These are phyloP conservation scores for Kuraishia capsulata DNA, from an alignment of 805 yeast species.

Conservation along the genomic window DNA sequence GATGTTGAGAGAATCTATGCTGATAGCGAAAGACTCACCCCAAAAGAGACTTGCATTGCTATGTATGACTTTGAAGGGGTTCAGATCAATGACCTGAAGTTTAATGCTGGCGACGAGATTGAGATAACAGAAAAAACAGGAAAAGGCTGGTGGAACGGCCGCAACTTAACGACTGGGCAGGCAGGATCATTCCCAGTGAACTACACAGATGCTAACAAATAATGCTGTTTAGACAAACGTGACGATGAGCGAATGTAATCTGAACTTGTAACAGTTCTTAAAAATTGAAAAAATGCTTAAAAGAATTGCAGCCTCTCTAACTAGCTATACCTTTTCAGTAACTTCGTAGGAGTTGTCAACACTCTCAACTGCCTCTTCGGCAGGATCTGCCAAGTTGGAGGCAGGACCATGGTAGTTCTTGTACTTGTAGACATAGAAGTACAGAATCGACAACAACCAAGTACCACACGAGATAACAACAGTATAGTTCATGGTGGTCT, in stretches of 20 bases:
- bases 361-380: too few relatives aligned
- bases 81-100: neutral
- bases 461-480: slow-evolving; percentile 22
- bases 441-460: slow-evolving; percentile 15
- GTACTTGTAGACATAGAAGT: slow-evolving; percentile 14
- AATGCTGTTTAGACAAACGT: too few relatives aligned
- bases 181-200: neutral
- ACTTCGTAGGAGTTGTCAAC: too few relatives aligned
- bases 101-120: neutral
- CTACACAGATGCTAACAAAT: neutral
- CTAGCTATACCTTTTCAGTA: too few relatives aligned
- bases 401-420: slow-evolving; percentile 18
- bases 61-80: neutral
- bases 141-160: neutral
- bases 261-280: too few relatives aligned
- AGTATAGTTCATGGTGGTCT: slow-evolving; percentile 26
- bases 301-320: too few relatives aligned
- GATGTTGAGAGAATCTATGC: neutral
- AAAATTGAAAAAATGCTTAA: too few relatives aligned
- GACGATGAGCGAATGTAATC: too few relatives aligned
- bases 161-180: neutral
- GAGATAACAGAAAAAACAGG: neutral
- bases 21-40: neutral
- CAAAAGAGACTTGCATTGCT: neutral
- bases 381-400: slow-evolving; percentile 10